A percentile compares a stretch with the other conserved stretches of the same genome.
These are phyloP conservation scores for Pestalotiopsis sp. DNA, from an alignment of 2,329 filamentous ascomycete genomes.

Conservation along the genomic window DNA sequence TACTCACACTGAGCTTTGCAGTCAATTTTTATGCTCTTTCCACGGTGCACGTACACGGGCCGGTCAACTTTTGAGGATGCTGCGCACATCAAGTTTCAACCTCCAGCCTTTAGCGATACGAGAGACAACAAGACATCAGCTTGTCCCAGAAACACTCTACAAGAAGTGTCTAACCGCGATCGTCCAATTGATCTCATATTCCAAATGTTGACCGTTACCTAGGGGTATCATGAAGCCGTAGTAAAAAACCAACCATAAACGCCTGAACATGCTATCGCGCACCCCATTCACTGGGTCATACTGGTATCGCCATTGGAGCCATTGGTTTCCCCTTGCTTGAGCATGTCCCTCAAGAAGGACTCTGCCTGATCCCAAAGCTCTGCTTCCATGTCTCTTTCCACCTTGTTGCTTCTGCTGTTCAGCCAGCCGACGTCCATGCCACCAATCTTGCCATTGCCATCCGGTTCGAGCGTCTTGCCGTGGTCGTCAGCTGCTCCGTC, in stretches of 20 bases:
- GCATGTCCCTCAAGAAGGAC: conserved; percentile 8
- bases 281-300: not conserved
- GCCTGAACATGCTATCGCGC: not conserved
- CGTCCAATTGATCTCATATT: not conserved
- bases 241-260: not conserved
- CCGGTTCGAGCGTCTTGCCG: conserved; percentile 48
- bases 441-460: conserved; percentile 58
- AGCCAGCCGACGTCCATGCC: conserved; percentile 83
- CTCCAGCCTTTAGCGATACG: not conserved
- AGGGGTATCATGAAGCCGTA: conserved; percentile 1
- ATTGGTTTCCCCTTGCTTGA: not conserved
- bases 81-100: not conserved
- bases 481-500: conserved; percentile 5
- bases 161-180: not conserved
- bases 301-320: not conserved
- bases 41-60: too few relatives aligned
- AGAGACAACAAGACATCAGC: not conserved
- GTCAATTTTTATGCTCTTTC: not conserved
- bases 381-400: conserved; percentile 80
- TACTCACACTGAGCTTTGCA: not conserved
- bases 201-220: not conserved
- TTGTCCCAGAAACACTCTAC: not conserved
- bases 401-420: conserved; percentile 81
- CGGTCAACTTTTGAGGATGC: not conserved
- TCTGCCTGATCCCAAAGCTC: conserved; percentile 65